Conservation (phyloP, 2,329 filamentous ascomycete species). For the Sporothrix mexicana region DNA sequence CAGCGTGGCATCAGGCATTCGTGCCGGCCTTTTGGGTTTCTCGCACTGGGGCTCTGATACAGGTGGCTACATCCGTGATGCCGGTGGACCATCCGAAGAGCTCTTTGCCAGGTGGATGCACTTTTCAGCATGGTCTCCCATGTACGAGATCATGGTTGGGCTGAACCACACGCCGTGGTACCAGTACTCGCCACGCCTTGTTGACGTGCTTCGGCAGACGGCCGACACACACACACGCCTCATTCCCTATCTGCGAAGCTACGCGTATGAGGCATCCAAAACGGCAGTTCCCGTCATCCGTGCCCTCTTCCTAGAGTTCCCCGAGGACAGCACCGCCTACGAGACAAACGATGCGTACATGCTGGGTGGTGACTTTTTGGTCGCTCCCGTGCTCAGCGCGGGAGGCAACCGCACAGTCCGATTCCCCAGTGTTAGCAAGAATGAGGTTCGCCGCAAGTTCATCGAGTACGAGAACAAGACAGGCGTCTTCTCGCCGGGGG, state of each 20-base stretch:
- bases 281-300: constrained; percentile 45
- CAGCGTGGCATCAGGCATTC: constrained; percentile 44
- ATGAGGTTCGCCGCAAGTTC: constrained; percentile 39
- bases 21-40: constrained; percentile 45
- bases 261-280: constrained; percentile 42
- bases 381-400: constrained; percentile 44
- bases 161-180: constrained; percentile 48
- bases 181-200: constrained; percentile 42
- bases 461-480: constrained; percentile 46
- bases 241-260: constrained; percentile 45
- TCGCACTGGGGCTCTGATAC: constrained; percentile 46
- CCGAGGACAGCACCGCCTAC: constrained; percentile 41
- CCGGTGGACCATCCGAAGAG: constrained; percentile 42
- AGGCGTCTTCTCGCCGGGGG: constrained; percentile 37
- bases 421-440: constrained; percentile 40
- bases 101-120: constrained; percentile 45
- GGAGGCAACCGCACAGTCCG: constrained; percentile 43
- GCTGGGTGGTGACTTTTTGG: constrained; percentile 45
- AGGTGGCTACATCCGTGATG: constrained; percentile 44
- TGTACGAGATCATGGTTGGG: constrained; percentile 47
- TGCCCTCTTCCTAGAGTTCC: constrained; percentile 46
- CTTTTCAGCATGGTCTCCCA: constrained; percentile 43
- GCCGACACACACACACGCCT: constrained; percentile 44
- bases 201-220: constrained; percentile 43
- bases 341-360: constrained; percentile 43